Evolutionary conservation across 495 filamentous ascomycete genomes (phyloP).

Genomic region (Daldinia grandis): DNA sequence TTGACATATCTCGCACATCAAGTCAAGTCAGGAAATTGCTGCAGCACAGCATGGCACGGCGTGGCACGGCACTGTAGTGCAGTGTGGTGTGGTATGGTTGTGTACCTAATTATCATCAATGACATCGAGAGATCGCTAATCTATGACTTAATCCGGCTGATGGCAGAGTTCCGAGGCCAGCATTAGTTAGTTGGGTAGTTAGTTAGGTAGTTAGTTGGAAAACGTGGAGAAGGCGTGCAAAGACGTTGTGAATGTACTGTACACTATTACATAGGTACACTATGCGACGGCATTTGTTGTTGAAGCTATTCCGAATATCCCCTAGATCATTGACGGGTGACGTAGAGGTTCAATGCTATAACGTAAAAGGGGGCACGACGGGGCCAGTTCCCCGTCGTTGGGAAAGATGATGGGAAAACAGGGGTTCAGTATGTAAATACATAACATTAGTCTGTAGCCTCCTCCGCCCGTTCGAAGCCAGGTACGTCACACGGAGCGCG

Average conservation of each 20-base stretch:
- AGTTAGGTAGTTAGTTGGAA: not conserved
- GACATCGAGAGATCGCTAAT: constrained; percentile 18
- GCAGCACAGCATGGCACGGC: not conserved
- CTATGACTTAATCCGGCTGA: constrained; percentile 19
- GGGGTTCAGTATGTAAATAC: not conserved
- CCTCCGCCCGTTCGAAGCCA: constrained; percentile 1
- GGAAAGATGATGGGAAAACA: constrained; percentile 9
- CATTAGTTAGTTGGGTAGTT: not conserved
- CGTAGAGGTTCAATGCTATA: constrained; percentile 11
- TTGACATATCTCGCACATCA: constrained; percentile 24
- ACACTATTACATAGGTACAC: not conserved
- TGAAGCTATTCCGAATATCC: not conserved
- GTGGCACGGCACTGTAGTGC: not conserved
- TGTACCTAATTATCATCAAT: constrained; percentile 8
- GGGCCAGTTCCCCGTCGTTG: not conserved
- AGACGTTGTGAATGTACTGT: too few species aligned
- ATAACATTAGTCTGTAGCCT: not conserved
- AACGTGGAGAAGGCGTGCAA: not conserved
- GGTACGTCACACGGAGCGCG: constrained; percentile 29
- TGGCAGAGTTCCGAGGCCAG: not conserved
- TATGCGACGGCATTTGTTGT: not conserved
- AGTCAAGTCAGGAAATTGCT: not conserved
- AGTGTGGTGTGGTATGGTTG: not conserved
- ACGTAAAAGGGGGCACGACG: constrained; percentile 19
- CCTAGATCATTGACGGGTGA: constrained; percentile 9